These are phyloP conservation scores for Phytophthora agathidicida DNA, from an alignment of 352 stramenopile species.

Conservation along the genomic window DNA sequence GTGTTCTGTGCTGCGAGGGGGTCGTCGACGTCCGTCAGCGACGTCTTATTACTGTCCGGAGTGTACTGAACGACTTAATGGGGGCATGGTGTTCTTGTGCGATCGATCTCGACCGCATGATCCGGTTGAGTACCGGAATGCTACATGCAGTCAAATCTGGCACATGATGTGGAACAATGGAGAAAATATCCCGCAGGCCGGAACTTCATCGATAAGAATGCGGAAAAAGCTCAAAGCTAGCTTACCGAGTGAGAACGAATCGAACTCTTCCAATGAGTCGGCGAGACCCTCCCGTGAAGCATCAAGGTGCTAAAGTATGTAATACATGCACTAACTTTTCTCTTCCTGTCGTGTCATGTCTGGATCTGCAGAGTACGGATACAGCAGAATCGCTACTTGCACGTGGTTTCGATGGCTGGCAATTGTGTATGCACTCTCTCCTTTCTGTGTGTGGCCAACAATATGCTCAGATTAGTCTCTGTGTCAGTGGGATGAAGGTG, in stretches of 20 bases:
- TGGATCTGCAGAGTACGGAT: conserved; percentile 5
- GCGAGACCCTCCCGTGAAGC: background rate
- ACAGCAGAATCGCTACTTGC: conserved; percentile 34
- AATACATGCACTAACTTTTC: conserved; percentile 12
- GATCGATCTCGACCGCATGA: conserved; percentile 32
- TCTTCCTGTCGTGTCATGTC: background rate
- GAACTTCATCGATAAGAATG: conserved; percentile 31
- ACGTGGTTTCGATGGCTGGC: conserved; percentile 43
- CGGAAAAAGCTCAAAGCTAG: conserved; percentile 24
- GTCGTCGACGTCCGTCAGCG: conserved; percentile 25
- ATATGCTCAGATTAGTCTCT: background rate
- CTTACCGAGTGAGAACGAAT: background rate
- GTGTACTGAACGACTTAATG: conserved; percentile 30
- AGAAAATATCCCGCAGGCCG: conserved; percentile 21
- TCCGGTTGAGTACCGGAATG: conserved; percentile 21
- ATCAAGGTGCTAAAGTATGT: conserved; percentile 2
- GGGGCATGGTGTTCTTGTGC: conserved; percentile 37
- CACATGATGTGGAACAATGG: conserved; percentile 39
- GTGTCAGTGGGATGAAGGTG: background rate
- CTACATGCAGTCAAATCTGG: conserved; percentile 44
- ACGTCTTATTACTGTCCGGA: conserved; percentile 36
- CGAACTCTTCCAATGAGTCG: background rate
- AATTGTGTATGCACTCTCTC: conserved; percentile 35
- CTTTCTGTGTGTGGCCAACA: conserved; percentile 25
- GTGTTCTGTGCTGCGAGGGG: conserved; percentile 36